Conservation (phyloP, 1,284 basidiomycete genomes). For the Tremellales sp. region DNA sequence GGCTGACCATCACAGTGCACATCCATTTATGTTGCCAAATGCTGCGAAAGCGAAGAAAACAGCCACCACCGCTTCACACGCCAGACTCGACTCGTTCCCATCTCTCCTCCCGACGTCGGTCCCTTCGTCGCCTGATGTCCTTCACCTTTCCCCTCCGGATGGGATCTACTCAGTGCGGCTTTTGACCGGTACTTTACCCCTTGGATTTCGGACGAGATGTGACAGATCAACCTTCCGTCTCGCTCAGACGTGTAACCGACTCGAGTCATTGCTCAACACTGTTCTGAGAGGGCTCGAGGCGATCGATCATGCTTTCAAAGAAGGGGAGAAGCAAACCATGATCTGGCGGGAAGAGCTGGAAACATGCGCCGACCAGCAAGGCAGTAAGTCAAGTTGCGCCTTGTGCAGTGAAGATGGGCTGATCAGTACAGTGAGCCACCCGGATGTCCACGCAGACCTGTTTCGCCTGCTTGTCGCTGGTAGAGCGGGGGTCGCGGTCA, state of each 20-base stretch:
- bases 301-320: conserved; percentile 26
- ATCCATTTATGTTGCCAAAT: conserved; percentile 17
- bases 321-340: conserved; percentile 41
- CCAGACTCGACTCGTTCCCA: conserved; percentile 26
- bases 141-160: conserved; percentile 12
- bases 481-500: conserved; percentile 29
- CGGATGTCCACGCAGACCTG: conserved; percentile 40
- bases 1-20: conserved; percentile 12
- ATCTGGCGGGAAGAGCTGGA: conserved; percentile 44
- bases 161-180: conserved; percentile 4
- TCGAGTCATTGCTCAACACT: conserved; percentile 24
- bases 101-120: conserved; percentile 22
- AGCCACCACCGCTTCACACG: conserved; percentile 12
- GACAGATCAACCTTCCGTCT: conserved; percentile 12
- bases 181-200: conserved; percentile 32
- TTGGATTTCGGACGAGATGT: neutral
- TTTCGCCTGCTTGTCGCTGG: conserved; percentile 42
- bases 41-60: neutral
- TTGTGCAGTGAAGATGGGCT: neutral
- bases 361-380: conserved; percentile 38
- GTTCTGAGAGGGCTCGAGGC: conserved; percentile 33
- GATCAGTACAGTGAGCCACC: conserved; percentile 17
- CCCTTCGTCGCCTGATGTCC: conserved; percentile 19
- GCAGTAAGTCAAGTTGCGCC: conserved; percentile 25
- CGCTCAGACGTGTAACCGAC: conserved; percentile 24